These are phyloP conservation scores for Phytophthora constricta DNA, from an alignment of 352 stramenopile genomes.

Conservation along the genomic window DNA sequence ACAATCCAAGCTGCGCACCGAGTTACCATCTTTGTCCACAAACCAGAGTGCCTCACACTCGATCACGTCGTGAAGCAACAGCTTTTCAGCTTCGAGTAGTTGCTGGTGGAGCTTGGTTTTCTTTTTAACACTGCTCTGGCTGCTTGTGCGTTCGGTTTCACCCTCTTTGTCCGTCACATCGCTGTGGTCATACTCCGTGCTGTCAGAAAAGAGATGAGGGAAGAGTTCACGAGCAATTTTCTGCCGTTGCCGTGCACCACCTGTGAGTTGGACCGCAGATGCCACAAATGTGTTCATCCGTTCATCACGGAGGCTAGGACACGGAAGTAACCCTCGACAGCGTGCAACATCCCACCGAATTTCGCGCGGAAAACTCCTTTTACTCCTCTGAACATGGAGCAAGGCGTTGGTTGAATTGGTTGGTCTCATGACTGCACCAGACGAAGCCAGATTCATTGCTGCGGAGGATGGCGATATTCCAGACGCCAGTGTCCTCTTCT, in stretches of 20 bases:
- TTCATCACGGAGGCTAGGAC: slow-evolving; percentile 68
- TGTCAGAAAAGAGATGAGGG: slow-evolving; percentile 57
- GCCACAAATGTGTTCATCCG: slow-evolving; percentile 64
- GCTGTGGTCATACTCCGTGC: slow-evolving; percentile 17
- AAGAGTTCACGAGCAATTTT: slow-evolving; percentile 80
- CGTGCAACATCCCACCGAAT: slow-evolving; percentile 63
- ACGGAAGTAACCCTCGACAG: slow-evolving; percentile 52
- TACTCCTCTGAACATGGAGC: slow-evolving; percentile 34
- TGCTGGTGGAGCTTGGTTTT: slow-evolving; percentile 36
- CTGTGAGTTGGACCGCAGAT: slow-evolving; percentile 64
- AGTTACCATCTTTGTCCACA: slow-evolving; percentile 78
- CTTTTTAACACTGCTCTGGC: slow-evolving; percentile 20
- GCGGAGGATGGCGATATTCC: neutral
- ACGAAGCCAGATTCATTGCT: slow-evolving; percentile 11
- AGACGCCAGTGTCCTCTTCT: slow-evolving; percentile 22
- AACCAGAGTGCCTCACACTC: slow-evolving; percentile 81
- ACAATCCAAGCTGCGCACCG: slow-evolving; percentile 76
- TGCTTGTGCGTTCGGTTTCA: slow-evolving; percentile 7
- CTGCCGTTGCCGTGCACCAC: slow-evolving; percentile 62
- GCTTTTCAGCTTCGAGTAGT: slow-evolving; percentile 59
- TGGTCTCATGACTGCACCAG: slow-evolving; percentile 17
- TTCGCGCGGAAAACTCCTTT: slow-evolving; percentile 62
- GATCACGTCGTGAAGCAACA: slow-evolving; percentile 76
- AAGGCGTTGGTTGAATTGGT: slow-evolving; percentile 20
- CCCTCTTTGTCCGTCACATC: slow-evolving; percentile 13